Conservation (phyloP, 2,329 filamentous ascomycete genomes). For the Ceratocystis diversiconidia region DNA sequence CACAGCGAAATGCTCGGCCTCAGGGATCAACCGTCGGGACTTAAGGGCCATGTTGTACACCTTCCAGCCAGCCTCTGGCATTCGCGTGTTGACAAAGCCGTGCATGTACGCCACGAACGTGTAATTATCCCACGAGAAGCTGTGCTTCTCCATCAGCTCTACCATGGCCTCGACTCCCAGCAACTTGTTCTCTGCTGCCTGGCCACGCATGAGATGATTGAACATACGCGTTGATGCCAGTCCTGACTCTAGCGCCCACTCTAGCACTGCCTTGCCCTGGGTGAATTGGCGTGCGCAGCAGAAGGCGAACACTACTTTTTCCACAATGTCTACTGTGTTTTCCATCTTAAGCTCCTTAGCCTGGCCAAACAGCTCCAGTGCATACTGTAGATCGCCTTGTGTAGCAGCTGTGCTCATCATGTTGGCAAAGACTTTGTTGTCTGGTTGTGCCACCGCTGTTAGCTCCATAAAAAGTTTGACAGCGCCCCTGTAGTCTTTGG, state of each 20-base stretch:
- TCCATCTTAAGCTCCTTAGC: constrained; percentile 40
- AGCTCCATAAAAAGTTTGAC: constrained; percentile 50
- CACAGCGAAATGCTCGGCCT: constrained; percentile 36
- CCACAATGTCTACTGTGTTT: constrained; percentile 31
- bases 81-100: constrained; percentile 35
- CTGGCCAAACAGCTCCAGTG: constrained; percentile 49
- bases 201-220: constrained; percentile 61
- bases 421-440: constrained; percentile 52
- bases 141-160: constrained; percentile 33
- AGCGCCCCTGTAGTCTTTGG: constrained; percentile 52
- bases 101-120: constrained; percentile 38
- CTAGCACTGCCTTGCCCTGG: constrained; percentile 28
- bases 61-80: constrained; percentile 36
- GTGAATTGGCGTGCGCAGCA: constrained; percentile 30
- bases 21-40: constrained; percentile 33
- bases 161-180: constrained; percentile 36
- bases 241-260: constrained; percentile 38
- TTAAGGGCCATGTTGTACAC: constrained; percentile 33
- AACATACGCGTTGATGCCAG: constrained; percentile 50
- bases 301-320: constrained; percentile 27
- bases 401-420: constrained; percentile 58
- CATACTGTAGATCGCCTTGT: constrained; percentile 58
- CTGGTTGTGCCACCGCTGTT: constrained; percentile 35
- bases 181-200: constrained; percentile 47
- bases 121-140: constrained; percentile 34